Evolutionary conservation across 2,329 filamentous ascomycete species (phyloP).

Genomic region (Cercospora beticola): DNA sequence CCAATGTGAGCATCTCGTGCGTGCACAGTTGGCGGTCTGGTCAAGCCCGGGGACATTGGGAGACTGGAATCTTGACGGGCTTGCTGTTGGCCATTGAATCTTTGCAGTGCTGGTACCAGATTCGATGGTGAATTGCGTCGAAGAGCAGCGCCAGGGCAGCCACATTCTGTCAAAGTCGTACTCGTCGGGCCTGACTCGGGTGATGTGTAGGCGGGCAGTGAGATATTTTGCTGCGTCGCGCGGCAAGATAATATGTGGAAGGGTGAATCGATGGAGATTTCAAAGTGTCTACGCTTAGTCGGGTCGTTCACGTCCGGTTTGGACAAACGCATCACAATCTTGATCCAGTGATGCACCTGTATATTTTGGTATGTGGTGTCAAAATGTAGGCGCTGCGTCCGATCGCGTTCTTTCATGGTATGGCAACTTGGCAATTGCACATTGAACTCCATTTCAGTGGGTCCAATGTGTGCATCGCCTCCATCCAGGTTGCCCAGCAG

Average conservation of each 20-base stretch:
- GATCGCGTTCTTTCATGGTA: conserved; percentile 73
- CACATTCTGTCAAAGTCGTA: conserved; percentile 54
- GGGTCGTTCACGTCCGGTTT: conserved; percentile 77
- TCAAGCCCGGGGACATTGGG: conserved; percentile 46
- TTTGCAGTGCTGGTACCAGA: conserved; percentile 58
- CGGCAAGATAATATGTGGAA: conserved; percentile 92
- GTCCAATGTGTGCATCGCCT: conserved; percentile 73
- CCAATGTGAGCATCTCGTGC: conserved; percentile 27
- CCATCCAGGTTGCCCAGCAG: conserved; percentile 75
- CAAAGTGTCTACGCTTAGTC: conserved; percentile 79
- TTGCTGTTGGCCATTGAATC: conserved; percentile 45
- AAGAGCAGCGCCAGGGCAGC: conserved; percentile 65
- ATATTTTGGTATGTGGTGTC: conserved; percentile 94
- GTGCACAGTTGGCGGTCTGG: conserved; percentile 52
- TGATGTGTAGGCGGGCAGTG: conserved; percentile 74
- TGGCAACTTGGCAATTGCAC: conserved; percentile 88
- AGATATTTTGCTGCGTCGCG: conserved; percentile 87
- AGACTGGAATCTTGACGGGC: conserved; percentile 18
- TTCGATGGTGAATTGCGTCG: conserved; percentile 51
- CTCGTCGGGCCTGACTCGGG: conserved; percentile 39
- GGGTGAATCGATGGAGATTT: conserved; percentile 94
- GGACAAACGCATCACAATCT: conserved; percentile 92
- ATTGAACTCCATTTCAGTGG: conserved; percentile 92
- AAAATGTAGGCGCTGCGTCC: conserved; percentile 68
- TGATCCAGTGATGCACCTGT: conserved; percentile 94